Evolutionary conservation across 768 basidiomycete genomes (phyloP).

Genomic region (Polyporus arcularius): DNA sequence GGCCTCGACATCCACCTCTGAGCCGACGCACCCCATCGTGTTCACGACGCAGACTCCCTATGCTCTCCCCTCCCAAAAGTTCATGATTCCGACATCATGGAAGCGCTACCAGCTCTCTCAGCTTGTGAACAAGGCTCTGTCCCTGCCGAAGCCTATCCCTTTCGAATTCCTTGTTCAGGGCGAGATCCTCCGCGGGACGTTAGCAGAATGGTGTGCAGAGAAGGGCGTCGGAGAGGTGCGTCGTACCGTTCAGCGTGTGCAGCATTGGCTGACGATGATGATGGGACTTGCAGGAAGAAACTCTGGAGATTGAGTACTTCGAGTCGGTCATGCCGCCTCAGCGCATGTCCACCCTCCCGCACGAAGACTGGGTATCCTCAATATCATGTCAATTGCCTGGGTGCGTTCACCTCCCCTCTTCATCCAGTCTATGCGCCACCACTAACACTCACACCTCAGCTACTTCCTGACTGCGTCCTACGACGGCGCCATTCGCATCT

Average conservation of each 20-base stretch:
- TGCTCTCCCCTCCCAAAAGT: slow-evolving; percentile 82
- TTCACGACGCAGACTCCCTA: slow-evolving; percentile 76
- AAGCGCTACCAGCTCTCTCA: slow-evolving; percentile 96
- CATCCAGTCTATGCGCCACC: too few relatives aligned
- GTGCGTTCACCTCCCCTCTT: slow-evolving; percentile 35
- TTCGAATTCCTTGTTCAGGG: slow-evolving; percentile 92
- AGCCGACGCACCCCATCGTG: slow-evolving; percentile 56
- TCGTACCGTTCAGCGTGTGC: neutral
- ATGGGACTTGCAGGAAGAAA: slow-evolving; percentile 65
- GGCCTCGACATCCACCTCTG: slow-evolving; percentile 16
- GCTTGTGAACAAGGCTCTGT: slow-evolving; percentile 92
- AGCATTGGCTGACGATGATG: neutral
- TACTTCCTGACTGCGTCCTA: slow-evolving; percentile 80
- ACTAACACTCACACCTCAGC: slow-evolving; percentile 35
- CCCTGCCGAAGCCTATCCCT: slow-evolving; percentile 71
- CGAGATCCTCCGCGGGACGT: slow-evolving; percentile 68
- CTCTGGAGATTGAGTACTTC: slow-evolving; percentile 90
- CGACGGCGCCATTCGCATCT: slow-evolving; percentile 73
- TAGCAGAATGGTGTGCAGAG: slow-evolving; percentile 76
- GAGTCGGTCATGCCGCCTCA: slow-evolving; percentile 87
- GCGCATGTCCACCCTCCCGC: slow-evolving; percentile 74
- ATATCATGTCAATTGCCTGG: slow-evolving; percentile 61
- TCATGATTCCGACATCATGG: slow-evolving; percentile 90
- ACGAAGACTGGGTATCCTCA: slow-evolving; percentile 94
- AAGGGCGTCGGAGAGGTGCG: slow-evolving; percentile 72